Conservation (phyloP, 148 eudicot species). For the Camellia japonica region DNA sequence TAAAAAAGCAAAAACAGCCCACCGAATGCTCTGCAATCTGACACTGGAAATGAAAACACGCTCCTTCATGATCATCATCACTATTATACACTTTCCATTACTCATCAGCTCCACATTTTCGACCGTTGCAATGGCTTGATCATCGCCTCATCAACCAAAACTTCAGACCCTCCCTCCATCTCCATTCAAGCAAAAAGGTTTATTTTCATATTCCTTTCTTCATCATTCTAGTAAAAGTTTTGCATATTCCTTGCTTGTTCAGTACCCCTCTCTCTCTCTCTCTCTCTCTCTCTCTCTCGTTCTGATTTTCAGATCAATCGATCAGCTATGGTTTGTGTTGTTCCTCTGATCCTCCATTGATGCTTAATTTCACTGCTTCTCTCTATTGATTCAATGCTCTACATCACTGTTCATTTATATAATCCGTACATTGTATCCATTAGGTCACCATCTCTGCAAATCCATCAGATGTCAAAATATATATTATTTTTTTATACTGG, state of each 20-base stretch:
- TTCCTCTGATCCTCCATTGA: neutral
- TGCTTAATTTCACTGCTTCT: neutral
- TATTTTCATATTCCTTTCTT: neutral
- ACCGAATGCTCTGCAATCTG: too few relatives aligned
- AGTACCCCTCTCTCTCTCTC: neutral
- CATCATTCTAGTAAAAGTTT: too few relatives aligned
- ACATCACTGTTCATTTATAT: neutral
- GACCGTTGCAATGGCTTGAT: neutral
- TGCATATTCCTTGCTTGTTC: too few relatives aligned
- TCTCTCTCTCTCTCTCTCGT: neutral
- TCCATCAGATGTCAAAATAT: too few relatives aligned
- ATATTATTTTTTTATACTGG: too few relatives aligned
- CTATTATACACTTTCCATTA: too few relatives aligned
- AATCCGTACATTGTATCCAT: too few relatives aligned
- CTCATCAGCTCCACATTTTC: neutral
- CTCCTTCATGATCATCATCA: neutral
- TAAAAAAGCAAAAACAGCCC: too few relatives aligned
- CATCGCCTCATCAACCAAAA: neutral
- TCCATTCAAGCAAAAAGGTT: neutral
- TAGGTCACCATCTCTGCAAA: too few relatives aligned
- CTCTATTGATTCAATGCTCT: neutral
- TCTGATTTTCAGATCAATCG: neutral
- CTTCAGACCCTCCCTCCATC: neutral
- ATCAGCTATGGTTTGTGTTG: neutral
- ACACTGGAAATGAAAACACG: too few relatives aligned